phyloP scores from a whole-genome alignment of 192 early-diverging fungal genomes.

The Chytriomyces hyalinus region DNA sequence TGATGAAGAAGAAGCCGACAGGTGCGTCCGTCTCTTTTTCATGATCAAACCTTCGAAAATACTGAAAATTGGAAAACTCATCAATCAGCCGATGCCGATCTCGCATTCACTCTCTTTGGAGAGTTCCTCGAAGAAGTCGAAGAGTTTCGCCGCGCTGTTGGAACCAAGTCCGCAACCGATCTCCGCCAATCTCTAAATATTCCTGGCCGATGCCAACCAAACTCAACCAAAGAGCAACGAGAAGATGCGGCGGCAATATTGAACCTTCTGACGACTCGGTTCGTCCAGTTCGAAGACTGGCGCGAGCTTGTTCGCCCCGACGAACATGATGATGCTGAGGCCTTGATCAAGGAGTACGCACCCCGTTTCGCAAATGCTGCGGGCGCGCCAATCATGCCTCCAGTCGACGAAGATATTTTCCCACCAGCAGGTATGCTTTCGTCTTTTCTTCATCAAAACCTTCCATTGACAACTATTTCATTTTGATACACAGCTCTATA shows the following conservation, averaged over 20 bases:
- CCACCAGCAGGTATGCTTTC: slow-evolving; percentile 63
- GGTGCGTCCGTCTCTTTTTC: slow-evolving; percentile 13
- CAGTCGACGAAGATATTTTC: slow-evolving; percentile 52
- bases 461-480: slow-evolving; percentile 21
- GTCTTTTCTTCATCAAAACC: not conserved
- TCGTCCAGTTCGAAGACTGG: slow-evolving; percentile 89
- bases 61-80: slow-evolving; percentile 16
- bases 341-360: slow-evolving; percentile 70
- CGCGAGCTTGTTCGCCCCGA: slow-evolving; percentile 83
- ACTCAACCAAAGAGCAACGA: slow-evolving; percentile 70
- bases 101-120: slow-evolving; percentile 91
- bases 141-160: slow-evolving; percentile 86
- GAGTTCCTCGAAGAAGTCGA: slow-evolving; percentile 93
- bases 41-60: slow-evolving; percentile 10
- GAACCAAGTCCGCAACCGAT: slow-evolving; percentile 76
- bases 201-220: slow-evolving; percentile 74
- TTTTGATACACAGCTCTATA: slow-evolving; percentile 70
- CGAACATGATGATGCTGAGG: slow-evolving; percentile 76
- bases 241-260: slow-evolving; percentile 80
- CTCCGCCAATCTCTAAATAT: slow-evolving; percentile 78
- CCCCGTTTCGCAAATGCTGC: slow-evolving; percentile 37
- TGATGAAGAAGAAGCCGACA: slow-evolving; percentile 38
- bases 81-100: slow-evolving; percentile 69
- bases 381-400: slow-evolving; percentile 51
- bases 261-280: slow-evolving; percentile 73